These are phyloP conservation scores for Tetracladium maxilliforme DNA, from an alignment of 2,329 filamentous ascomycete species.

Conservation along the genomic window DNA sequence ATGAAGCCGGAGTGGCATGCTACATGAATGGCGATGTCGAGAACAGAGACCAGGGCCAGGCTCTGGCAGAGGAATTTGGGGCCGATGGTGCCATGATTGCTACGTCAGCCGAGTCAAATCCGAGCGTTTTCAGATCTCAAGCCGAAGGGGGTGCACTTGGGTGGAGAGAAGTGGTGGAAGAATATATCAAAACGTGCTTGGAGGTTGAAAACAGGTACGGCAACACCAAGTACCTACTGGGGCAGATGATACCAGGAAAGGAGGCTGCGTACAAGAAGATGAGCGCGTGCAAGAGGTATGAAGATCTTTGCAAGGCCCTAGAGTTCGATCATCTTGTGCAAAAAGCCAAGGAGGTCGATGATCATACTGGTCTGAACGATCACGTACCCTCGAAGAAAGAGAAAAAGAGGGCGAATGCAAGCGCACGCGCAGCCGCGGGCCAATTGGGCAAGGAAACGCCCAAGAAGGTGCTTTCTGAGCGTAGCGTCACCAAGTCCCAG, in stretches of 20 bases:
- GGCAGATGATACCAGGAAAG: constrained; percentile 76
- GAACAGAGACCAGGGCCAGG: constrained; percentile 54
- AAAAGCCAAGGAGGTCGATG: constrained; percentile 50
- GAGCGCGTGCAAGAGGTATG: constrained; percentile 55
- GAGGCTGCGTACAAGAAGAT: constrained; percentile 45
- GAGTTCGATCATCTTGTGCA: constrained; percentile 48
- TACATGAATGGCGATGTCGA: constrained; percentile 91
- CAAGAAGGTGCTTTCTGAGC: too few relatives aligned
- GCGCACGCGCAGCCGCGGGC: too few relatives aligned
- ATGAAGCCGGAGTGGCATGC: constrained; percentile 75
- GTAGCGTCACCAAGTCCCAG: too few relatives aligned
- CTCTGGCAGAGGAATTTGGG: constrained; percentile 63
- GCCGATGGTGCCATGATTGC: constrained; percentile 97
- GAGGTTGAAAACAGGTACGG: constrained; percentile 74
- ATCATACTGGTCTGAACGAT: constrained; percentile 3
- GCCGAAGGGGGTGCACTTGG: constrained; percentile 54
- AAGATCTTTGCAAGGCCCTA: constrained; percentile 49
- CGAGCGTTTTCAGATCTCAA: constrained; percentile 65
- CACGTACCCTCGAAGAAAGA: too few relatives aligned
- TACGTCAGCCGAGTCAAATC: constrained; percentile 79
- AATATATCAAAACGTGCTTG: constrained; percentile 60
- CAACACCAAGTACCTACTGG: constrained; percentile 86
- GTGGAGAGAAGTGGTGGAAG: constrained; percentile 65
- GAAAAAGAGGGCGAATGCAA: constrained; percentile 4
- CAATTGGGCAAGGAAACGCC: too few relatives aligned